phyloP scores from a whole-genome alignment of 345 rosid genomes.

The Isatis tinctoria region DNA sequence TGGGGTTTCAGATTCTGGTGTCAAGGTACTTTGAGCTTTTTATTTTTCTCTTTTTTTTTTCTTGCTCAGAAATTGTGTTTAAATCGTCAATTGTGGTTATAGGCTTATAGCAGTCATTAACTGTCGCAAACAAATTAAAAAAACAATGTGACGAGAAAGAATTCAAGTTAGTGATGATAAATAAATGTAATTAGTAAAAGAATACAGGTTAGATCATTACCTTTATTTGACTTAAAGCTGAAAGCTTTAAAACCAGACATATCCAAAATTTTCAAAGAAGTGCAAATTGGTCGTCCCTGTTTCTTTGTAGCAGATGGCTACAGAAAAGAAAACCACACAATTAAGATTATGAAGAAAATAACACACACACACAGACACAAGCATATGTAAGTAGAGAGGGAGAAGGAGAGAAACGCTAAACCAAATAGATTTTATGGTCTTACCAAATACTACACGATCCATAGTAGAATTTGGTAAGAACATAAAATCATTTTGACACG shows the following conservation, averaged over 20 bases:
- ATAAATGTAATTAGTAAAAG: not conserved
- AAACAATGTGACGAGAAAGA: no score
- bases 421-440: constrained; percentile 9
- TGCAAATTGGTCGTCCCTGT: constrained; percentile 60
- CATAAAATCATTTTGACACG: no score
- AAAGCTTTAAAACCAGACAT: constrained; percentile 93
- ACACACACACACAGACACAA: not conserved
- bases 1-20: constrained; percentile 58
- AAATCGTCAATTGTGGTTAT: constrained; percentile 84
- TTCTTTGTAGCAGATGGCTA: constrained; percentile 79
- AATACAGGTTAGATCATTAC: constrained; percentile 37
- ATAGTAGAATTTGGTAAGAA: no score
- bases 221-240: constrained; percentile 87
- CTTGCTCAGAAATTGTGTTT: constrained; percentile 30
- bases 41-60: not conserved
- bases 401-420: not conserved
- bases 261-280: constrained; percentile 86
- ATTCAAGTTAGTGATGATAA: not conserved
- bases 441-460: constrained; percentile 88
- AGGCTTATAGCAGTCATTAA: constrained; percentile 66
- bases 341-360: not conserved
- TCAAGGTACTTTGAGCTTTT: constrained; percentile 42
- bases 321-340: not conserved
- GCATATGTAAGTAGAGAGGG: not conserved
- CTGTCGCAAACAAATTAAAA: constrained; percentile 39